Conservation (phyloP, 1,284 basidiomycete species). For the Naganishia sp. region DNA sequence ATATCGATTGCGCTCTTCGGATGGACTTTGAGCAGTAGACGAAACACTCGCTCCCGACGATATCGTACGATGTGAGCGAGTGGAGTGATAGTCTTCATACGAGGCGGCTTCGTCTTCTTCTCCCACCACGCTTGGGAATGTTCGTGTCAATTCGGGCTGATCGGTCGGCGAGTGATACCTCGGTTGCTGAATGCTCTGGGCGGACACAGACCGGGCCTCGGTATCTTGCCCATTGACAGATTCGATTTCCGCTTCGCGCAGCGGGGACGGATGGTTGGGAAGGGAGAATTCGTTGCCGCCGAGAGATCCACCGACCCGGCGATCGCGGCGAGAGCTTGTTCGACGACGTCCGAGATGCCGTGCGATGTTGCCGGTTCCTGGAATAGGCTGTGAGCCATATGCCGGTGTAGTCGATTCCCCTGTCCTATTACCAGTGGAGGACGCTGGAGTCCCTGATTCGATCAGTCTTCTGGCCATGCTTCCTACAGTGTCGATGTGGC, state of each 20-base stretch:
- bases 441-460: neutral
- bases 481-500: constrained; percentile 22
- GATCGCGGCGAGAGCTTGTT: constrained; percentile 24
- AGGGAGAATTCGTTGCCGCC: constrained; percentile 33
- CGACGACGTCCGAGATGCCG: constrained; percentile 7
- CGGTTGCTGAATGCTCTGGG: neutral
- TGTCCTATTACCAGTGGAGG: neutral
- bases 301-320: constrained; percentile 12
- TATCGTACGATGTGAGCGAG: neutral
- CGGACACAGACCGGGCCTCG: neutral
- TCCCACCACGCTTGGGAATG: constrained; percentile 26
- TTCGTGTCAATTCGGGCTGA: constrained; percentile 39
- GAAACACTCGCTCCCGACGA: constrained; percentile 13
- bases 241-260: constrained; percentile 40
- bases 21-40: constrained; percentile 36
- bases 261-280: constrained; percentile 40
- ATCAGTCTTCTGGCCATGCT: constrained; percentile 29
- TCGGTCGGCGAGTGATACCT: constrained; percentile 52
- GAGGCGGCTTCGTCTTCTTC: constrained; percentile 34
- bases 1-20: constrained; percentile 11
- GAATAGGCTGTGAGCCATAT: constrained; percentile 23
- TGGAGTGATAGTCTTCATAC: constrained; percentile 22
- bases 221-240: neutral
- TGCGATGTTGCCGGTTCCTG: neutral
- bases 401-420: constrained; percentile 1